Percentiles rank a stretch among this genome's conserved stretches.
Conservation (phyloP, 1,284 basidiomycete genomes). For the Austropuccinia psidii region DNA sequence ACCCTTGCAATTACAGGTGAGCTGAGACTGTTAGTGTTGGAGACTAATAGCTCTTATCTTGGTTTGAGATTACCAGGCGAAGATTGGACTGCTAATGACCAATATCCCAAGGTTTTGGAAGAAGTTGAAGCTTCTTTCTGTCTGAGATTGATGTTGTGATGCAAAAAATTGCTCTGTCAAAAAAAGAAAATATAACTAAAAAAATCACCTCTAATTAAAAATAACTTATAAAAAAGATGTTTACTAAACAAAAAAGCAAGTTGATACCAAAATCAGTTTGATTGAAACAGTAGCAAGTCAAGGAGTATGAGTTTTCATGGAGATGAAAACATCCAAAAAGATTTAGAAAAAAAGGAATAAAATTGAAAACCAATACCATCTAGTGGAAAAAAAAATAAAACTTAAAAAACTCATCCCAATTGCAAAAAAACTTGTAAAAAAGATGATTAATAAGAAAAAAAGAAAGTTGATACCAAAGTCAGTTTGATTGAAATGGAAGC, state of each 20-base stretch:
- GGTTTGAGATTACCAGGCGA: no score
- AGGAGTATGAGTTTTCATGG: not conserved
- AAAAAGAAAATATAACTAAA: not conserved
- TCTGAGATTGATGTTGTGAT: no score
- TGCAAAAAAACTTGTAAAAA: not conserved
- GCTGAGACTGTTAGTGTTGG: no score
- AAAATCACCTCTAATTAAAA: not conserved
- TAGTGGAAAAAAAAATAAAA: not conserved
- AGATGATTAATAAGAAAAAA: not conserved
- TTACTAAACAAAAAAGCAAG: not conserved
- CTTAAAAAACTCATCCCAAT: not conserved
- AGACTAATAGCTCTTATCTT: no score
- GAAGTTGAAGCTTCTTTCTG: no score
- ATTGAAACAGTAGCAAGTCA: not conserved
- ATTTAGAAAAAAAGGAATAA: not conserved
- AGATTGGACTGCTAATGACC: no score
- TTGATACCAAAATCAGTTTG: not conserved
- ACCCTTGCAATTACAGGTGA: no score
- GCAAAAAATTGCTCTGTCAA: not conserved
- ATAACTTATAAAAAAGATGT: not conserved
- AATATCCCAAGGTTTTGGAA: no score
- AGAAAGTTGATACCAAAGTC: not conserved
- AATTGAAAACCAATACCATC: not conserved
- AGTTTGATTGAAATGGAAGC: no score
- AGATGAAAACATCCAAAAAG: not conserved